Evolutionary conservation across 176 grass and related monocot species (phyloP).

Genomic region (Zoysia japonica): DNA sequence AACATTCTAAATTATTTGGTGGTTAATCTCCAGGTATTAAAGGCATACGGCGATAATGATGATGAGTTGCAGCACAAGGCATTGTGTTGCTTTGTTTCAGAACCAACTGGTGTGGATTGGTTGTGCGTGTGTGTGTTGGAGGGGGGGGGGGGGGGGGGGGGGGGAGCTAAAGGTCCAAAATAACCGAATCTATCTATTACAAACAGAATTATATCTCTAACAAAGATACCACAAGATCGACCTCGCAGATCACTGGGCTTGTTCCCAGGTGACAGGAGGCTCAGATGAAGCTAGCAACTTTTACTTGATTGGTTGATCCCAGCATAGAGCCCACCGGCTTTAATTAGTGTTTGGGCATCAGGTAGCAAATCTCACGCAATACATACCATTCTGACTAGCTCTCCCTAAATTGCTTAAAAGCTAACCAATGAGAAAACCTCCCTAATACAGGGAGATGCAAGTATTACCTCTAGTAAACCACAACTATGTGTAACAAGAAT

Average conservation of each 20-base stretch:
- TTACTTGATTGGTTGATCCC: neutral
- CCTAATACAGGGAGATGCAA: neutral
- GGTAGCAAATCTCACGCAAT: neutral
- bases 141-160: too few relatives aligned
- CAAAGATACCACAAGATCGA: neutral
- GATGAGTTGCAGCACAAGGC: neutral
- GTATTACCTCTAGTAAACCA: neutral
- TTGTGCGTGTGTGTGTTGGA: too few relatives aligned
- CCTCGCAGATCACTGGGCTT: neutral
- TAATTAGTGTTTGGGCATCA: neutral
- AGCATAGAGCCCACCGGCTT: neutral
- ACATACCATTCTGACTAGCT: neutral
- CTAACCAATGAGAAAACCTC: neutral
- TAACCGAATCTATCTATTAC: too few relatives aligned
- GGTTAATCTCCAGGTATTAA: neutral
- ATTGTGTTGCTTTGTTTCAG: neutral
- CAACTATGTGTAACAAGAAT: neutral
- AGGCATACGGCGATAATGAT: conserved; percentile 14
- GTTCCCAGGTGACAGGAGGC: neutral
- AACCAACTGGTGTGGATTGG: neutral
- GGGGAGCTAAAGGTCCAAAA: neutral
- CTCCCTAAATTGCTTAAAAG: neutral
- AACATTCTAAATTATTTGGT: neutral
- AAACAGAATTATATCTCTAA: too few relatives aligned
- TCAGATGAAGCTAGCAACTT: neutral